These are phyloP conservation scores for Phialophora chinensis DNA, from an alignment of 2,329 filamentous ascomycete genomes.

Conservation along the genomic window DNA sequence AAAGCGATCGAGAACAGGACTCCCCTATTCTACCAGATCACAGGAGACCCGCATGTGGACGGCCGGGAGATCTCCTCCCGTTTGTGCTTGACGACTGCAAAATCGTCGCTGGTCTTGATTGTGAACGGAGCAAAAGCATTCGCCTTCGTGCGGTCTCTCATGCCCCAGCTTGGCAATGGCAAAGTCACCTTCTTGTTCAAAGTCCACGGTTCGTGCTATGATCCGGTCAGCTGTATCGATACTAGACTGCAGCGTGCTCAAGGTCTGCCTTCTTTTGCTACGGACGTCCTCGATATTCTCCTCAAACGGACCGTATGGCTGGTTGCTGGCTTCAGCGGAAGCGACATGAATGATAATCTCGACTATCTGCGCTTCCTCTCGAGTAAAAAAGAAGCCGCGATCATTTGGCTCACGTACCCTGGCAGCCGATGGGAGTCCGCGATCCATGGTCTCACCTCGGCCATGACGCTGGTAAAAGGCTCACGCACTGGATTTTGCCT, in stretches of 20 bases:
- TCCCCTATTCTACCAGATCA: constrained; percentile 5
- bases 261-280: constrained; percentile 16
- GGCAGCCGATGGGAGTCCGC: constrained; percentile 3
- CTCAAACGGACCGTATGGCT: constrained; percentile 12
- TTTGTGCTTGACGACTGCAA: not conserved
- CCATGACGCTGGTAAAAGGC: constrained; percentile 4
- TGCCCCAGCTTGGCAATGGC: constrained; percentile 14
- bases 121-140: constrained; percentile 17
- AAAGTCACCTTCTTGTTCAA: constrained; percentile 17
- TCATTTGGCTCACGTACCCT: constrained; percentile 10
- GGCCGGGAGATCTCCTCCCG: constrained; percentile 7
- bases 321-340: constrained; percentile 18
- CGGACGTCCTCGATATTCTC: constrained; percentile 19
- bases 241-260: constrained; percentile 14
- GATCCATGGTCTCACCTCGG: constrained; percentile 6
- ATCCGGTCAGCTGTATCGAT: constrained; percentile 14
- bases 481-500: constrained; percentile 13
- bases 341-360: constrained; percentile 20
- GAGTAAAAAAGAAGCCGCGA: constrained; percentile 9
- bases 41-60: constrained; percentile 12
- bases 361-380: constrained; percentile 14
- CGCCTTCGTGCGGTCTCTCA: constrained; percentile 11
- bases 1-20: constrained; percentile 6
- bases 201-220: constrained; percentile 17
- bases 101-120: constrained; percentile 8